Evolutionary conservation across 2,329 filamentous ascomycete species (phyloP).

Genomic region (Aspergillus spinulosporus): DNA sequence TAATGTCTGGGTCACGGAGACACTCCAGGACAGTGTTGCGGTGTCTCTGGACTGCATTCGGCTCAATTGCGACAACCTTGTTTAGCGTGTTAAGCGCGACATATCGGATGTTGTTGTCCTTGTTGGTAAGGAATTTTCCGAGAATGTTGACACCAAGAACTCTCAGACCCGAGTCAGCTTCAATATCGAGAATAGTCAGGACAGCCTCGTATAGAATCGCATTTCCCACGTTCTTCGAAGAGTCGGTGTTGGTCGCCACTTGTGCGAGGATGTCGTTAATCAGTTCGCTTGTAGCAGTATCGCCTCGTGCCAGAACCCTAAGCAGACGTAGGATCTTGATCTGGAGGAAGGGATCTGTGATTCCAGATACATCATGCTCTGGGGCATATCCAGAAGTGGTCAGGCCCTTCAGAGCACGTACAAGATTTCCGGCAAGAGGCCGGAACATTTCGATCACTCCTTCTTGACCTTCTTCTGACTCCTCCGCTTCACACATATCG

Average conservation of each 20-base stretch:
- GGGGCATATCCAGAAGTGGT: constrained; percentile 95
- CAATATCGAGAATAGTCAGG: constrained; percentile 94
- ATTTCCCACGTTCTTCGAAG: constrained; percentile 97
- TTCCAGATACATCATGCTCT: constrained; percentile 96
- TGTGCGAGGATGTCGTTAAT: constrained; percentile 98
- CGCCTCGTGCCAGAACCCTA: constrained; percentile 81
- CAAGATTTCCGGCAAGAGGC: constrained; percentile 77
- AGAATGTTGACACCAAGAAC: constrained; percentile 97
- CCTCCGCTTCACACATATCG: constrained; percentile 91
- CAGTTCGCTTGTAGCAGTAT: constrained; percentile 85
- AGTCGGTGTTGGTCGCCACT: constrained; percentile 96
- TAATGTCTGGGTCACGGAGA: constrained; percentile 94
- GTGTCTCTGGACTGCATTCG: constrained; percentile 94
- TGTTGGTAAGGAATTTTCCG: constrained; percentile 96
- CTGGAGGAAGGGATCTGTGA: constrained; percentile 96
- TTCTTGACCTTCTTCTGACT: constrained; percentile 83
- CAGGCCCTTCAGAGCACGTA: constrained; percentile 86
- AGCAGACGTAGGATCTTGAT: constrained; percentile 91
- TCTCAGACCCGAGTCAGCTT: constrained; percentile 90
- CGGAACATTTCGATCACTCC: constrained; percentile 89
- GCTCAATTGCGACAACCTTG: constrained; percentile 96
- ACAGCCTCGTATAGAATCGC: constrained; percentile 97
- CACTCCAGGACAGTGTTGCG: constrained; percentile 97
- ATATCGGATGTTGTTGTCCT: constrained; percentile 98
- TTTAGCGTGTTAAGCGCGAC: constrained; percentile 96